Base-by-base conservation (phyloP, 2,329 filamentous ascomycete genomes). In the Ophiosphaerella korrae region DNA sequence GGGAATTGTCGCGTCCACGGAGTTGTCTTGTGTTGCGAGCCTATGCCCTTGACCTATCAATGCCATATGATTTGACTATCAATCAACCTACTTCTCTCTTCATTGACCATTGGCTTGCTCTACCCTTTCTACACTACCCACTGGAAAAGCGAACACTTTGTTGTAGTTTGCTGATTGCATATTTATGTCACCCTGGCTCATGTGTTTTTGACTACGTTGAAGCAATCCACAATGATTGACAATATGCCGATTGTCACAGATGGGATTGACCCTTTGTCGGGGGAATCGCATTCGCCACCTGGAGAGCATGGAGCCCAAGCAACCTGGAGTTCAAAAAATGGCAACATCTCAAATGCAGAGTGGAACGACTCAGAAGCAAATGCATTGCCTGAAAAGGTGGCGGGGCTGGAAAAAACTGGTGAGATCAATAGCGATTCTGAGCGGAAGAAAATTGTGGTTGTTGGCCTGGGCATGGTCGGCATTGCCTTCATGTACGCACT, bases 401-500 rank as follows among this genome's bases (percentile, higher is more conserved):
- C 73, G 7, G 53, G 64, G 12, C n/a, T 66, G 26, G 54, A 63
- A 16, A 46, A 51, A 39, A 62, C 58, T 7, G 56, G 60, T 18
- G 63, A 75, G 42, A 62, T 75, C 12, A 67, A 72, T 13, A 50
- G 48, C 3, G 33, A 52, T 26, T 47, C 45, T 31, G 39, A 41
- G 13, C 77, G 84, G 55, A 90, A 89, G 72, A 86, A 82, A 67
- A 76, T 95, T 32, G 90, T 95, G 2, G 86, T 96, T 33, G 90
- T 96, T 34, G 92, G 92, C 8, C 75, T 96, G 74, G 92, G 92
- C 2, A 97, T 97, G 92, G 92, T 96, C 38, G 90, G 88, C 34
- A 88, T 94, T 61, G 87, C 89, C 36, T 93, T 95, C 71, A 90
- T 95, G 89, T 93, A 12, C 38, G 34, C 24, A 24, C 24, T 7